phyloP scores from a whole-genome alignment of 2,329 filamentous ascomycete species.

The Fusarium sacchari region DNA sequence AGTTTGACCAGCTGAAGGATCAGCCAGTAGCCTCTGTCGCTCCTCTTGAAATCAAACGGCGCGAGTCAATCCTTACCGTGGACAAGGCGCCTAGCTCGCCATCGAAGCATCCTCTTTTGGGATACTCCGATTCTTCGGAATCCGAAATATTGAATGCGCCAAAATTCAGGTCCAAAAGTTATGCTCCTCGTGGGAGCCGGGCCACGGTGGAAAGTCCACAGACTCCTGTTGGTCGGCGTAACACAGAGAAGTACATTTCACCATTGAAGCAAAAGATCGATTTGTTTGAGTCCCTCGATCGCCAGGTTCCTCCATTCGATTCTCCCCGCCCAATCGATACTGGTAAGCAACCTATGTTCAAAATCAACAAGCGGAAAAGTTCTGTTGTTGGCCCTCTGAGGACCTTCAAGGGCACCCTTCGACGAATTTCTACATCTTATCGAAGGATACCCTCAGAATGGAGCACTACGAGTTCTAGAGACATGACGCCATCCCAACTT shows the following conservation, averaged over 20 bases:
- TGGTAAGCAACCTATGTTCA: not conserved
- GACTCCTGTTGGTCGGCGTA: not conserved
- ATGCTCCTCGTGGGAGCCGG: not conserved
- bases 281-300: slow-evolving; percentile 45
- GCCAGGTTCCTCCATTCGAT: not conserved
- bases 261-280: slow-evolving; percentile 45
- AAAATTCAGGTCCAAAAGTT: slow-evolving; percentile 5
- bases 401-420: slow-evolving; percentile 24
- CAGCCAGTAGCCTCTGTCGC: slow-evolving; percentile 11
- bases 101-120: slow-evolving; percentile 4
- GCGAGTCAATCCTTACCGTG: not conserved
- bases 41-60: slow-evolving; percentile 14
- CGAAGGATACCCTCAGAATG: slow-evolving; percentile 32
- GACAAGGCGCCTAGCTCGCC: not conserved
- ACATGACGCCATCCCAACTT: not conserved
- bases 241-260: slow-evolving; percentile 19
- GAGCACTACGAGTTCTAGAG: slow-evolving; percentile 24
- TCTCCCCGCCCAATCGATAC: not conserved
- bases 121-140: slow-evolving; percentile 6
- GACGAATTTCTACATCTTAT: slow-evolving; percentile 34
- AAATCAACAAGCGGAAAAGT: not conserved
- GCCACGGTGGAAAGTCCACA: not conserved
- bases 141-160: not conserved
- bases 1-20: slow-evolving; percentile 29
- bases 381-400: not conserved